Evolutionary conservation across 306 rosid genomes (phyloP).

Genomic region (Hippophae rhamnoides): DNA sequence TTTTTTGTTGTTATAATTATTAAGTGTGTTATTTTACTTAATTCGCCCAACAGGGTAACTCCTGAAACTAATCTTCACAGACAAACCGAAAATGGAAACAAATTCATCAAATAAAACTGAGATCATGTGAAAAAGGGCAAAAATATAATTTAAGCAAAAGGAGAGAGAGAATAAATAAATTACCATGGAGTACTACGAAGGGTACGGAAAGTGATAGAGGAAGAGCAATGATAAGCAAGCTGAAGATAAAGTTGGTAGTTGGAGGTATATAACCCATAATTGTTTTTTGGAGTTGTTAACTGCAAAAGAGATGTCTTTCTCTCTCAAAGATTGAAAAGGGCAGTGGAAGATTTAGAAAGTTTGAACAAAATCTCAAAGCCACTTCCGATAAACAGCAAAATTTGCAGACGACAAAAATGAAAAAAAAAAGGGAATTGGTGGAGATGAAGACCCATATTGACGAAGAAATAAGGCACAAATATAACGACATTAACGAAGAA

Average conservation of each 20-base stretch:
- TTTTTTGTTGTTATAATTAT: no score
- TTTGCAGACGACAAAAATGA: no score
- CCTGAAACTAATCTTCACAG: no score
- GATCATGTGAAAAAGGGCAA: not conserved
- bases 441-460: no score
- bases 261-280: conserved; percentile 26
- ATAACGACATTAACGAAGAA: no score
- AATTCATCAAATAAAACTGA: conserved; percentile 4
- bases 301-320: not conserved
- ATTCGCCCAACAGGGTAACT: no score
- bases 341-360: no score
- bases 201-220: conserved; percentile 45
- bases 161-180: not conserved
- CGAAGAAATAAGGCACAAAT: no score
- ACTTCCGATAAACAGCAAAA: no score
- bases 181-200: conserved; percentile 73
- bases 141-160: no score
- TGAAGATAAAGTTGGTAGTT: conserved; percentile 22
- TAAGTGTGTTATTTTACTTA: no score
- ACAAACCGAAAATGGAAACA: conserved; percentile 4
- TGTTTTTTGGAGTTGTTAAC: not conserved
- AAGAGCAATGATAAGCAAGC: conserved; percentile 19
- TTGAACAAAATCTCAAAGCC: no score
- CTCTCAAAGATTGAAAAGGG: not conserved
- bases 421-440: fast-evolving